Conservation (phyloP, 495 filamentous ascomycete species). For the Daldinia decipiens region DNA sequence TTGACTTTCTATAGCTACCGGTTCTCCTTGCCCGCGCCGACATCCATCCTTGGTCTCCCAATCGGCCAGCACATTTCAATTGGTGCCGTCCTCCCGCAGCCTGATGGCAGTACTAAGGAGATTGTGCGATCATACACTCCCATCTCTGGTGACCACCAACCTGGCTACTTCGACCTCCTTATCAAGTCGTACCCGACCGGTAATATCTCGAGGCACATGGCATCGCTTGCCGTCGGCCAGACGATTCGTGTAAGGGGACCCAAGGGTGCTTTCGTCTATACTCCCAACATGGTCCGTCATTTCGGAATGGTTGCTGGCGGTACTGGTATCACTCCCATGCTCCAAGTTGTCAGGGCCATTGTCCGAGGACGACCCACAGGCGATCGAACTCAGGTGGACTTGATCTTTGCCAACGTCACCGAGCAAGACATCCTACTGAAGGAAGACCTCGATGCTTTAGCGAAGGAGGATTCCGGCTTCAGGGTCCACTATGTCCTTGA, state of each 20-base stretch:
- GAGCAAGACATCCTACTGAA: constrained; percentile 90
- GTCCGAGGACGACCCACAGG: constrained; percentile 80
- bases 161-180: constrained; percentile 95
- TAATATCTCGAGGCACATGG: constrained; percentile 94
- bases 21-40: constrained; percentile 80
- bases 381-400: constrained; percentile 87
- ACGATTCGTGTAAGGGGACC: constrained; percentile 89
- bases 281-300: constrained; percentile 89
- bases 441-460: constrained; percentile 86
- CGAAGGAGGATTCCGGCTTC: constrained; percentile 79
- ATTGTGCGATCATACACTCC: constrained; percentile 97
- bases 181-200: constrained; percentile 97
- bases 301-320: constrained; percentile 99
- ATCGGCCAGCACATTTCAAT: constrained; percentile 99
- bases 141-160: constrained; percentile 89
- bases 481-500: constrained; percentile 93
- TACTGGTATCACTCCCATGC: constrained; percentile 97
- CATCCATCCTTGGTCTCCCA: constrained; percentile 89
- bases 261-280: constrained; percentile 97
- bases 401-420: constrained; percentile 97
- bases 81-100: constrained; percentile 72
- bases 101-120: constrained; percentile 79
- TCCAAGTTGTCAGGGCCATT: constrained; percentile 92
- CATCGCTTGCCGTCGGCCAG: constrained; percentile 81
- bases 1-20: constrained; percentile 71